Evolutionary conservation across 768 basidiomycete genomes (phyloP), one percentile per base, ranked within the genome.

Genomic region (Rhodosporidiobolus odoratus): DNA sequence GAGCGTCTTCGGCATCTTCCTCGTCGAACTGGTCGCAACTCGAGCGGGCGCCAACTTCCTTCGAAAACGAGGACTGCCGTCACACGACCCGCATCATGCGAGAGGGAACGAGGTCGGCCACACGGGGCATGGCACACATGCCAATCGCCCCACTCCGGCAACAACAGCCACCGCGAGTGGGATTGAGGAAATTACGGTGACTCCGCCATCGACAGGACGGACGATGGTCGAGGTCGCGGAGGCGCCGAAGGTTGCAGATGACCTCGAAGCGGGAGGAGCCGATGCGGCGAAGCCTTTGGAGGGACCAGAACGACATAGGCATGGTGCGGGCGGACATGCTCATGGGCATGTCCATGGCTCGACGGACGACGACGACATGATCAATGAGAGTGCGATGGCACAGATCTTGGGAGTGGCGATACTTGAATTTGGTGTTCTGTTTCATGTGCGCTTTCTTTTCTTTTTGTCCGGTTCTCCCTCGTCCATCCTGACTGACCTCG

Each of bases 351-450:
- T 66, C 43, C 73, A 74, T 21, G 71, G 43, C 54, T 57, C 45
- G 47, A 17, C 53, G 38, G 59, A 71, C 48, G 34, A 40, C 41
- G 56, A 54, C 32, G 60, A 64, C 34, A 41, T 32, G 40, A 58
- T 66, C 32, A 68, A 61, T 32, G 71, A 78, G 38, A 79, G 79
- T n/a, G 78, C 77, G 30, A 57, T 76, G 1, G 87, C 90, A 4
- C 92, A 94, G 78, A 79, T 93, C 45, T 83, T 96, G 57, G 93
- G 92, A 21, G 84, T 99, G 57, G 91, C 85, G 41, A 93, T 97
- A 67, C 83, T 99, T 57, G 95, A 99, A 78, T 95, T 96, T 76
- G 95, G 95, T 75, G 91, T 97, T 38, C 79, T 92, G 9, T 80
- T 97, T 40, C 93, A 78, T 59, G 52, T 50, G 32, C 41, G 54